Evolutionary conservation across 768 basidiomycete genomes (phyloP).

Genomic region (Trametopsis cervina): DNA sequence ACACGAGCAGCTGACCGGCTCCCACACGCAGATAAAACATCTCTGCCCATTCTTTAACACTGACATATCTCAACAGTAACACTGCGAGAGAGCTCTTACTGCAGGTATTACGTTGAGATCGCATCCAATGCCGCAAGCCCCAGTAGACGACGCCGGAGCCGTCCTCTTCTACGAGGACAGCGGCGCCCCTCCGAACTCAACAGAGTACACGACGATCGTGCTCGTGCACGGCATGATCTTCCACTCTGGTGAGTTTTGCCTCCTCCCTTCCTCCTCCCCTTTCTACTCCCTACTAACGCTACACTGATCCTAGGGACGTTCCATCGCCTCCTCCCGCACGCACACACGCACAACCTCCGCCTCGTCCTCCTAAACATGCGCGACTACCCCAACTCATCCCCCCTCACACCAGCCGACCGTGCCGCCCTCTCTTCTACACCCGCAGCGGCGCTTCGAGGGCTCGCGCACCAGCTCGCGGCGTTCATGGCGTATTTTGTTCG

Average conservation of each 20-base stretch:
- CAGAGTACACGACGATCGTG: constrained; percentile 15
- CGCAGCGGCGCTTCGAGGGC: constrained; percentile 20
- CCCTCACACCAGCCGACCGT: constrained; percentile 25
- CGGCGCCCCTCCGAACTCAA: constrained; percentile 8
- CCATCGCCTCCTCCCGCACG: constrained; percentile 22
- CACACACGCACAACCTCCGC: constrained; percentile 23
- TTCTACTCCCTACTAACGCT: no score
- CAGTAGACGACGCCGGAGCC: constrained; percentile 12
- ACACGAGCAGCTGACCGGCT: no score
- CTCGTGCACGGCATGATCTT: constrained; percentile 16
- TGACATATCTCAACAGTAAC: no score
- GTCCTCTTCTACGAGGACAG: constrained; percentile 19
- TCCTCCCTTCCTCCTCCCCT: neutral
- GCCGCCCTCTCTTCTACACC: constrained; percentile 16
- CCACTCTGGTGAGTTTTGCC: constrained; percentile 13
- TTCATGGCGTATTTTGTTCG: constrained; percentile 30
- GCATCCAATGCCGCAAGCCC: constrained; percentile 18
- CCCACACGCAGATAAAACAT: no score
- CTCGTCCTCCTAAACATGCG: constrained; percentile 32
- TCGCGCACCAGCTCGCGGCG: constrained; percentile 27
- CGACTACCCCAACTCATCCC: constrained; percentile 31
- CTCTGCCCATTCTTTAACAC: no score
- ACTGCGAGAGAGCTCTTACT: no score
- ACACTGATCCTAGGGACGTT: constrained; percentile 21
- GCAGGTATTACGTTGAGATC: no score